Evolutionary conservation across 305 asterid species (phyloP), one percentile per base, ranked within the genome.

Genomic region (Solanum aculeatissimum): DNA sequence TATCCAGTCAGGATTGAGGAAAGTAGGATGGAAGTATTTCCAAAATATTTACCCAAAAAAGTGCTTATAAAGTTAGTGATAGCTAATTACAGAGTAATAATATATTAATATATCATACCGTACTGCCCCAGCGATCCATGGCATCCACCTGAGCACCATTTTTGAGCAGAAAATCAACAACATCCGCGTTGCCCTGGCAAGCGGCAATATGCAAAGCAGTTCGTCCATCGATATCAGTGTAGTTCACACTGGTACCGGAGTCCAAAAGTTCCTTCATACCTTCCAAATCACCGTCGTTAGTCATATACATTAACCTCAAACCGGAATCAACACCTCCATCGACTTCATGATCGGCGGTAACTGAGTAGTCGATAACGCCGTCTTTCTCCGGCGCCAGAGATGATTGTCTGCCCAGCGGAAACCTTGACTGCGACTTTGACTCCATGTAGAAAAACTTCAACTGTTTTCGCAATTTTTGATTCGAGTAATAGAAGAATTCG

Each of bases 81-180:
- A 66, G 40, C 74, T 15, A 66, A 66, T 0, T 32, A 66, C 74
- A 13, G 45, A 29, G 18, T 42, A 42, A 84, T 15, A 55, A 51
- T 60, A 5, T 29, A 75, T 8, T 87, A 55, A 51, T 60, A 5
- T 29, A 75, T 8, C 86, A 87, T 91, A 95, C 98, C 97, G 98
- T 92, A 87, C 98, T 95, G 27, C 98, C 98, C 98, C 98, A 95
- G 6, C 95, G 92, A 88, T 95, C 98, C 87, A 86, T 84, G 45
- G 87, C 89, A 84, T 93, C 92, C 65, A 95, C 91, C 38, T 84
- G 87, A 8, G 97, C 95, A 43, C 93, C 97, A 78, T 88, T 87
- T 23, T 85, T 87, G 35, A 95, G 94, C 70, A 95, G 89, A 85
- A 91, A 84, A 80, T 90, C 89, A 69, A 92, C 93, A n/a, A 92